Evolutionary conservation across 108 stramenopile species (phyloP), one percentile per base, ranked within the genome.

Genomic region (Mediolabrus comicus): DNA sequence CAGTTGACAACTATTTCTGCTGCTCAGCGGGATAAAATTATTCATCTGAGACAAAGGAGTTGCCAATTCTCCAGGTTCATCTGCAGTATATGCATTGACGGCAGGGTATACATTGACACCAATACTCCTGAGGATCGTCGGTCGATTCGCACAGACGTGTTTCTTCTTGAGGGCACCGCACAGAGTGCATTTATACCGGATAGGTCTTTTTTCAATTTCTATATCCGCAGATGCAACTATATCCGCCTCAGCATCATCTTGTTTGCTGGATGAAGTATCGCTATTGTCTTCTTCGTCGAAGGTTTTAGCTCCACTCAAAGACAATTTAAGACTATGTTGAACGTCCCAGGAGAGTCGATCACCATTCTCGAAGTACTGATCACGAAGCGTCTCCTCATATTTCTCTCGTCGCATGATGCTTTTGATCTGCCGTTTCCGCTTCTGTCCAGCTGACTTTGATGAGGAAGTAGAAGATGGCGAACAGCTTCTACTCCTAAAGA

Each of bases 261-360:
- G 34, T 60, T 58, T 68, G 70, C 11, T 58, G 28, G 16, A 36
- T 31, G 43, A 13, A 59, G 11, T 59, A 43, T 74, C 56, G 30
- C 35, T 30, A 32, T 39, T 65, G 16, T 67, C 70, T 12, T 46
- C 35, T 34, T 67, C 65, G 14, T 67, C 76, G 16, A 74, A 62
- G 14, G 77, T 61, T 27, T 80, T 74, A 24, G 56, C 66, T 3
- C 64, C 81, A 16, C 57, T 49, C 1, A 62, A 22, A 14, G 66
- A 39, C 34, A 91, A 74, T 19, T 86, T 80, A 46, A 88, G 84
- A 34, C 65, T 70, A 25, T 84, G 84, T 72, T 90, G 84, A 54
- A 92, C 86, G 16, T 92, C 92, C 92, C 92, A 92, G 5, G 92
- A 92, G 29, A 92, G 70, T 16, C 86, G 78, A 68, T 78, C 83